Evolutionary conservation across 345 rosid genomes (phyloP), one percentile per base, ranked within the genome.

Genomic region (Dipteronia dyeriana): DNA sequence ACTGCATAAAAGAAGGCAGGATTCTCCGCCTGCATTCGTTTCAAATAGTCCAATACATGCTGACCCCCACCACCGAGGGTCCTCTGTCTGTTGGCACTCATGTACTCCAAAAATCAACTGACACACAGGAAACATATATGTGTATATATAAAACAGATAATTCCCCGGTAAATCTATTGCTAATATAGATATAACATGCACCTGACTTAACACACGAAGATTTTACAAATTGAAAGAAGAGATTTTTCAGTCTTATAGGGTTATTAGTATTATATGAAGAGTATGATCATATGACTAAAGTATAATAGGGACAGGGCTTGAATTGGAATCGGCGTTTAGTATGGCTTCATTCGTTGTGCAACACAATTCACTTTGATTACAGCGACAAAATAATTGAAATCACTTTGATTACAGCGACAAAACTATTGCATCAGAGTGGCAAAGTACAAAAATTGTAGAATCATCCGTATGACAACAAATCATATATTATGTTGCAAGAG

Each of bases 1-100:
- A 87, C 71, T 22, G 91, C 93, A 71, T 89, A 93, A 74, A 80
- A 85, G 87, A 93, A 91, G 57, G 85, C 82, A 20, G 91, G 87
- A 81, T 91, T 82, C 84, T 90, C 92, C 3, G 84, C 83, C 62
- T 87, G 93, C 83, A 78, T 88, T 38, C 89, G 85, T 73, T 86
- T 90, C 78, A 91, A 85, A 81, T 91, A 87, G 70, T 88, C 91
- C 85, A 93, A 75, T 22, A 93, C 76, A 68, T 84, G 89, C 75
- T 88, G 93, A 60, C 79, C 82, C 83, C 89, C 92, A 49, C 86
- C 86, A 64, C 84, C 89, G 16, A 84, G 83, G 84, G 86, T 81
- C 82, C 91, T 81, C 78, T 87, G 87, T 49, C 80, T 83, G 75
- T 68, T 57, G 59, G 73, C 82, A 60, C 85, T 85, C 87, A 82